Percentiles rank a stretch among this genome's conserved stretches.
phyloP scores from a whole-genome alignment of 768 basidiomycete species.

The Amanita polypyramis region DNA sequence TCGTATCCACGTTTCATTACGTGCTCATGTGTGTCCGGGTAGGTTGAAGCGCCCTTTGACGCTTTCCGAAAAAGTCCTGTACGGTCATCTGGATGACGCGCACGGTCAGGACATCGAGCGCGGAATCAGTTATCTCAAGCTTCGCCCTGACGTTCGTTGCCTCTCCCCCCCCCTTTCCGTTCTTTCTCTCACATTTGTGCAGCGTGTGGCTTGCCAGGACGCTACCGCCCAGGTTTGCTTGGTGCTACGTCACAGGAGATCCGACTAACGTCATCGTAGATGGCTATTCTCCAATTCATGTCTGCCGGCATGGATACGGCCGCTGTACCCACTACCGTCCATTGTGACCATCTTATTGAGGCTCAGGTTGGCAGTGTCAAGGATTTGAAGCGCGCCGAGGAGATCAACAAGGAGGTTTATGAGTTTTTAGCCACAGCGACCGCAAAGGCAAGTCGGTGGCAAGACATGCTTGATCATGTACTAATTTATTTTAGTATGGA shows the following conservation, averaged over 20 bases:
- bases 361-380: constrained; percentile 90
- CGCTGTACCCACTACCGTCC: constrained; percentile 96
- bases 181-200: constrained; percentile 8
- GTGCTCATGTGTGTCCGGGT: background rate
- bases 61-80: constrained; percentile 92
- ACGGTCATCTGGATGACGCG: constrained; percentile 96
- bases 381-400: constrained; percentile 86
- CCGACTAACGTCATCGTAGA: constrained; percentile 38
- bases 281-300: constrained; percentile 99
- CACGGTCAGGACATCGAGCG: constrained; percentile 85
- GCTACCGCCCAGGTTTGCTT: constrained; percentile 68
- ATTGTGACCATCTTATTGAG: constrained; percentile 99
- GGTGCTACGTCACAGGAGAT: constrained; percentile 10
- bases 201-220: constrained; percentile 90
- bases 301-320: constrained; percentile 97
- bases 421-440: constrained; percentile 97
- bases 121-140: constrained; percentile 91
- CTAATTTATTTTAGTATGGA: constrained; percentile 54
- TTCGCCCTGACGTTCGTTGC: constrained; percentile 85
- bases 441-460: constrained; percentile 53
- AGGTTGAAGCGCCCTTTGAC: constrained; percentile 84
- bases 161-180: constrained; percentile 2
- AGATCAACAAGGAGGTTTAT: constrained; percentile 97
- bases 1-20: background rate
- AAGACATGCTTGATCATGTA: background rate